These are phyloP conservation scores for Xylaria flabelliformis DNA, from an alignment of 495 filamentous ascomycete genomes.

Conservation along the genomic window DNA sequence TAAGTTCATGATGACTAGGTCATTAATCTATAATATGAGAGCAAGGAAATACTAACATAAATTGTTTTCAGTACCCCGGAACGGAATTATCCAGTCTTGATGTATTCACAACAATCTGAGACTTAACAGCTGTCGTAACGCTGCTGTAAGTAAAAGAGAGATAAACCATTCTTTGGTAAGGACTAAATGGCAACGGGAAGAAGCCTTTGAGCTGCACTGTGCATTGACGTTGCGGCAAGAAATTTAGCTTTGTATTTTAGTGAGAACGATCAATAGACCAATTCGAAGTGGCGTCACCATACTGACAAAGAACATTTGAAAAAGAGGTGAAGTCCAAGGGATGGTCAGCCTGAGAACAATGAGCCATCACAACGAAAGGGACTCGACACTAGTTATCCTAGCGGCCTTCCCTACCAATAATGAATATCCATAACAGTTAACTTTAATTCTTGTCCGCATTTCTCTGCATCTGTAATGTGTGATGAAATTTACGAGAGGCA, in stretches of 20 bases:
- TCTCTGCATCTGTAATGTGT: slow-evolving; percentile 25
- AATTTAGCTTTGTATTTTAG: slow-evolving; percentile 17
- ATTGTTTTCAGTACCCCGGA: slow-evolving; percentile 32
- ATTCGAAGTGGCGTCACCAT: background rate
- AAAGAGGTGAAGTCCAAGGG: background rate
- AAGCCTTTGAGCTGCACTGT: slow-evolving; percentile 8
- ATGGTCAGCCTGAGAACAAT: slow-evolving; percentile 32
- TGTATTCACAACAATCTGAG: slow-evolving; percentile 36
- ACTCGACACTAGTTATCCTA: background rate
- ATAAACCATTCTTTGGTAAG: background rate
- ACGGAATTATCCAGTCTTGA: slow-evolving; percentile 38
- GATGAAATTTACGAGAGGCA: slow-evolving; percentile 30
- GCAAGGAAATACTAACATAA: background rate
- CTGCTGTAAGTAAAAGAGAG: background rate
- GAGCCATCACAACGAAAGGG: slow-evolving; percentile 24
- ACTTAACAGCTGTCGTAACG: background rate
- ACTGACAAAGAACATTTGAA: slow-evolving; percentile 29
- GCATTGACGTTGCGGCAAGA: background rate
- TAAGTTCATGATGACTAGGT: background rate
- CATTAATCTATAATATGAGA: background rate
- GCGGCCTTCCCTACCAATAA: background rate
- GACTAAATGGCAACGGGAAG: background rate
- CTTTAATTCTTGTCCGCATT: no score
- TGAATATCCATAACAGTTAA: background rate
- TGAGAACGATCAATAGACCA: slow-evolving; percentile 20